phyloP scores from a whole-genome alignment of 257 asterid species.

The Solanum lycopersicoides region DNA sequence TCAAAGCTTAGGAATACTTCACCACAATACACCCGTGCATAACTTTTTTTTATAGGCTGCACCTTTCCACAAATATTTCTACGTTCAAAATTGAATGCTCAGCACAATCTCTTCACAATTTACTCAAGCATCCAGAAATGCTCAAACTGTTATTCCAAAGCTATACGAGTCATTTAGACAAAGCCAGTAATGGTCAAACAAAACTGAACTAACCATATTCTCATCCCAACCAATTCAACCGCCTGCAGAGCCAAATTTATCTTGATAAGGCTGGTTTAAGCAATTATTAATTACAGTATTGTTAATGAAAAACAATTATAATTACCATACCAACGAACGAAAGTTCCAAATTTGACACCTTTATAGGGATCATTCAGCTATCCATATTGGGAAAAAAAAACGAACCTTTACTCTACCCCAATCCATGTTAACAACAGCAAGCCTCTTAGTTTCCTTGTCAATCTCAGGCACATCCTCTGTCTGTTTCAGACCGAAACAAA shows the following conservation, averaged over 20 bases:
- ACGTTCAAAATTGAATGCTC: not conserved
- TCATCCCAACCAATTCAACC: slow-evolving; percentile 28
- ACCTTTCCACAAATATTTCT: not conserved
- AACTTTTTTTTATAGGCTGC: not conserved
- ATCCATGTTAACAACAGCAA: slow-evolving; percentile 80
- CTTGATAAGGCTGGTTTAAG: not conserved
- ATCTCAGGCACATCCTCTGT: slow-evolving; percentile 69
- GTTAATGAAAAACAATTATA: not conserved
- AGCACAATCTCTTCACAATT: not conserved
- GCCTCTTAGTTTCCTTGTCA: slow-evolving; percentile 72
- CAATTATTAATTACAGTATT: not conserved
- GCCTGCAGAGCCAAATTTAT: slow-evolving; percentile 29
- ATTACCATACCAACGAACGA: not conserved
- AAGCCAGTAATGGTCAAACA: not conserved
- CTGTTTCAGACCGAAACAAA: slow-evolving; percentile 18
- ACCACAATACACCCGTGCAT: not conserved
- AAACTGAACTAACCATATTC: not conserved
- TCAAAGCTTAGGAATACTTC: not conserved
- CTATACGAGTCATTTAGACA: not conserved
- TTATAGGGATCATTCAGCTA: not conserved
- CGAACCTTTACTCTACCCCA: slow-evolving; percentile 94
- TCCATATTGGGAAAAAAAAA: not conserved
- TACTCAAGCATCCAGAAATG: not conserved
- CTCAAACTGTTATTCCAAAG: not conserved
- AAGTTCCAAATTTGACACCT: not conserved